These are phyloP conservation scores for Gentiana dahurica DNA, from an alignment of 257 asterid species.

Conservation along the genomic window DNA sequence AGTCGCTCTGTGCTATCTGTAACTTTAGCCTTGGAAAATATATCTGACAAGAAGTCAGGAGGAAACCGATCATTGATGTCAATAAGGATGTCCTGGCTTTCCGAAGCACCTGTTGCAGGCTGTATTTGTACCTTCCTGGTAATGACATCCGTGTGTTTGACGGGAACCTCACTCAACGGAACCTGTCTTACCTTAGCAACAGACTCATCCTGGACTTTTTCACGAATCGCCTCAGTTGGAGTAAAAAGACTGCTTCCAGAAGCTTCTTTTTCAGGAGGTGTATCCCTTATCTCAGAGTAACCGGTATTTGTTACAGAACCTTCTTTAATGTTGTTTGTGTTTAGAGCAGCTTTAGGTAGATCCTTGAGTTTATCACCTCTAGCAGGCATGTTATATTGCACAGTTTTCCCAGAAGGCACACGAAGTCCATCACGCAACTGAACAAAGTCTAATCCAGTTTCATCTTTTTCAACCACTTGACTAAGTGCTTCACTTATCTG, in stretches of 20 bases:
- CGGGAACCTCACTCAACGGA: conserved; percentile 25
- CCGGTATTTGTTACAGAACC: conserved; percentile 26
- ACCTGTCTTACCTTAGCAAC: conserved; percentile 20
- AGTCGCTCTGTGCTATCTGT: conserved; percentile 31
- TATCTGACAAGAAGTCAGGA: conserved; percentile 66
- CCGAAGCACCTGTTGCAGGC: conserved; percentile 22
- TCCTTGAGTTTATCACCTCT: conserved; percentile 25
- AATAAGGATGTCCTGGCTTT: conserved; percentile 61
- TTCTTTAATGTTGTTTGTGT: conserved; percentile 20
- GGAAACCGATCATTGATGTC: conserved; percentile 84
- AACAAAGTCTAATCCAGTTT: conserved; percentile 5
- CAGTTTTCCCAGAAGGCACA: conserved; percentile 23
- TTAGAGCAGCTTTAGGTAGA: conserved; percentile 16
- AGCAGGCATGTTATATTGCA: conserved; percentile 13
- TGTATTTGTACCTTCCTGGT: conserved; percentile 20
- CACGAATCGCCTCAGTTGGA: conserved; percentile 25
- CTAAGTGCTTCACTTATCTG: conserved; percentile 40
- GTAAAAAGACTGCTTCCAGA: conserved; percentile 20
- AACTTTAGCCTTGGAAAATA: conserved; percentile 52
- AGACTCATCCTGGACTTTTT: conserved; percentile 23
- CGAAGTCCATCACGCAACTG: conserved; percentile 26
- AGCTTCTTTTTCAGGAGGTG: conserved; percentile 24
- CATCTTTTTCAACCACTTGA: conserved; percentile 8
- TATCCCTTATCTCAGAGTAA: conserved; percentile 27
- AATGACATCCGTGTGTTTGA: conserved; percentile 19